Evolutionary conservation across 164 flowering plant genomes (phyloP), one percentile per base, ranked within the genome.

Genomic region (Sextonia rubra): DNA sequence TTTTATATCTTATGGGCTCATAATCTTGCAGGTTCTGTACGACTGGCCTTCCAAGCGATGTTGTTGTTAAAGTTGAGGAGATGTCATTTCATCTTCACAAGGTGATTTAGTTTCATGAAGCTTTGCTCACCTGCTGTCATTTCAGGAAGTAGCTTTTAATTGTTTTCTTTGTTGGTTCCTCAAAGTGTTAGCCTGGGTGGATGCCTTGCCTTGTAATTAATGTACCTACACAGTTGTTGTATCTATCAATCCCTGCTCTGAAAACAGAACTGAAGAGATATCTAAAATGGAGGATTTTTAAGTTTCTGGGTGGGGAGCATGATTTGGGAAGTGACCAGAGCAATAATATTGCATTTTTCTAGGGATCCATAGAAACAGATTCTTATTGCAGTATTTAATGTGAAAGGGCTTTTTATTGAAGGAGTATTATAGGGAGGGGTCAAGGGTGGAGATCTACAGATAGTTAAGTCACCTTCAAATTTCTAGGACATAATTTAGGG

Each of bases 51-150:
- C 97, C 99, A 24, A 92, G 99, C 78, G 99, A 94, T 81, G 80
- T 94, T 60, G 82, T 83, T 69, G 90, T 92, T 64, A 93, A 92
- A 86, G 97, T 92, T 82, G 97, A 84, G 24, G 95, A 92, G 71
- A 90, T 91, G 97, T 87, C 96, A 23, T 94, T 94, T 78, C 97
- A 90, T 82, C 93, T 94, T 64, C 99, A 92, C 86, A 94, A 91
- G 97, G 98, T 94, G 82, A 75, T 17, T 52, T 37, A 14, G 63
- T 32, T 24, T 14, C 32, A 15, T 24, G 65, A 47, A 69, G 63
- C 11, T 62, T 17, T 2, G 44, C 15, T 37, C 37, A 25, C 9
- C 15, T 44, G 22, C 27, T 66, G 24, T n/a, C n/a, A 6, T 25
- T 24, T 11, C 24, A 12, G 7, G 22, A 12, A 29, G 44, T 64